phyloP scores from a whole-genome alignment of 805 yeast species.

The Candida michaelii region DNA sequence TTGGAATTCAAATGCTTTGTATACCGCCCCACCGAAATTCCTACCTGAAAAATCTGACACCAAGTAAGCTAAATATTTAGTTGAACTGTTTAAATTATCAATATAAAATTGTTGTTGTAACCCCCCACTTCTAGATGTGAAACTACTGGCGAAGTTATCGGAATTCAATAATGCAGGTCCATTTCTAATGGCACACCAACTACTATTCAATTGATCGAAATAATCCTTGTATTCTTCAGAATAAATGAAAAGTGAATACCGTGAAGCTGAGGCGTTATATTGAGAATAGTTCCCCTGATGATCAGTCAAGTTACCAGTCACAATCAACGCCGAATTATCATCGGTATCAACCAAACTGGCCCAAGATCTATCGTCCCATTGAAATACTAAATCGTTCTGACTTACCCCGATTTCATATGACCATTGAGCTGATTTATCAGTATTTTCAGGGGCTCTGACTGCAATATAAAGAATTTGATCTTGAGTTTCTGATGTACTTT shows the following conservation, averaged over 20 bases:
- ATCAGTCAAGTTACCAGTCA: constrained; percentile 52
- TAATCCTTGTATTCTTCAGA: constrained; percentile 36
- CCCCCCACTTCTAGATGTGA: constrained; percentile 47
- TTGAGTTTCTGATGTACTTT: constrained; percentile 4
- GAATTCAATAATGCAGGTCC: constrained; percentile 43
- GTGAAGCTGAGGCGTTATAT: constrained; percentile 26
- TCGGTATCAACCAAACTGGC: constrained; percentile 68
- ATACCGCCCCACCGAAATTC: constrained; percentile 63
- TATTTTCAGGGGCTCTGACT: constrained; percentile 41
- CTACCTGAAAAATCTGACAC: constrained; percentile 46
- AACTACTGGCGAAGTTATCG: constrained; percentile 26
- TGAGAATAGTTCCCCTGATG: constrained; percentile 13
- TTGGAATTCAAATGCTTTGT: constrained; percentile 54
- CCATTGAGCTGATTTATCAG: constrained; percentile 47
- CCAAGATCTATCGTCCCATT: constrained; percentile 64
- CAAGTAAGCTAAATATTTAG: constrained; percentile 64
- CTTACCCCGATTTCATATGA: constrained; percentile 66
- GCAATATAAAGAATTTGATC: constrained; percentile 33
- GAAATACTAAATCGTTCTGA: constrained; percentile 60
- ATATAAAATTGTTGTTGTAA: constrained; percentile 63
- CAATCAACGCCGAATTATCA: constrained; percentile 61
- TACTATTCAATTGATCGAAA: constrained; percentile 43
- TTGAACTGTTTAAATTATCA: constrained; percentile 57
- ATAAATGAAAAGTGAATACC: constrained; percentile 48
- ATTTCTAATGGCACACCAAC: constrained; percentile 71